Evolutionary conservation across 1,284 basidiomycete species (phyloP).

Genomic region (Trichosporon faecale): DNA sequence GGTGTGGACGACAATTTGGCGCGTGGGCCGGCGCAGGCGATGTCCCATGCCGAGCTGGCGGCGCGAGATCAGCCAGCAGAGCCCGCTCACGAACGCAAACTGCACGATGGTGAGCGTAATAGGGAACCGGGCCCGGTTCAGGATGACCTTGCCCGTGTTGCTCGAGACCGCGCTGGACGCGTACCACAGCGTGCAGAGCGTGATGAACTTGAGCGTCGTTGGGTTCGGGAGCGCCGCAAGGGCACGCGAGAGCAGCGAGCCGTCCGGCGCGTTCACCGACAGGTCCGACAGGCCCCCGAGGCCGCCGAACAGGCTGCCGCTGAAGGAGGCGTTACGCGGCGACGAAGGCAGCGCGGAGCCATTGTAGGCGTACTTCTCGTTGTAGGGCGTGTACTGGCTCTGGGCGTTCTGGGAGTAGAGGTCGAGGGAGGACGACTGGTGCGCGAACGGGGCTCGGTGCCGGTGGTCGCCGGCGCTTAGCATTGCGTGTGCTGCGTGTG

Average conservation of each 20-base stretch:
- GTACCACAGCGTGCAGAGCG: constrained; percentile 53
- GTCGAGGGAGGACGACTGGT: constrained; percentile 29
- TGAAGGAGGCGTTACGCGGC: background rate
- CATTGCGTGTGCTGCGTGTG: background rate
- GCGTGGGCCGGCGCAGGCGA: constrained; percentile 66
- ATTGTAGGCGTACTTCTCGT: background rate
- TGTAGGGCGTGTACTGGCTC: background rate
- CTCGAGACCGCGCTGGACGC: constrained; percentile 51
- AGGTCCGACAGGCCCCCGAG: background rate
- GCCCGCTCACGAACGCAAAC: constrained; percentile 87
- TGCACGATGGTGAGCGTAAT: constrained; percentile 85
- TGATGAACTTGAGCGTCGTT: constrained; percentile 47
- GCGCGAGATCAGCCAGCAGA: constrained; percentile 74
- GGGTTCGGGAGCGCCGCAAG: constrained; percentile 27
- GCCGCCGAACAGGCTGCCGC: background rate
- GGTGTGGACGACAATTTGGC: constrained; percentile 70
- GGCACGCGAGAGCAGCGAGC: background rate
- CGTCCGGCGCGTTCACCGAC: too few species aligned
- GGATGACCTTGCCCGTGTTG: constrained; percentile 53
- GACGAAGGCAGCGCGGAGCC: background rate
- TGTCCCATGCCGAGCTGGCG: constrained; percentile 59
- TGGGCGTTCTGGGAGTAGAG: constrained; percentile 13
- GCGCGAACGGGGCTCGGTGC: constrained; percentile 45
- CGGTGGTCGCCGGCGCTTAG: constrained; percentile 31
- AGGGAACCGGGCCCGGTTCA: constrained; percentile 52